phyloP scores from a whole-genome alignment of 2,329 filamentous ascomycete genomes.

The Colletotrichum somersetense region DNA sequence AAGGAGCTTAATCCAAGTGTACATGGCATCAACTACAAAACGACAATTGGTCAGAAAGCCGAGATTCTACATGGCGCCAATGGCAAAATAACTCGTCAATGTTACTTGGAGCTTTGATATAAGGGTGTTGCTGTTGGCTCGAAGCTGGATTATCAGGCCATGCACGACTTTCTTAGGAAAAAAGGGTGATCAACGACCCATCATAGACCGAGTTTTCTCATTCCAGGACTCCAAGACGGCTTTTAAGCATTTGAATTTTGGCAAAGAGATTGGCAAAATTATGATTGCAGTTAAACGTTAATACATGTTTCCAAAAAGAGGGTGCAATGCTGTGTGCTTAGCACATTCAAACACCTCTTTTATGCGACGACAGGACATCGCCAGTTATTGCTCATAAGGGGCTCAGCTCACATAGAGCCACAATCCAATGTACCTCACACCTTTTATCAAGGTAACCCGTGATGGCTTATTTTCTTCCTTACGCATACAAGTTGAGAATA shows the following conservation, averaged over 20 bases:
- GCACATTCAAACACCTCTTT: too few species aligned
- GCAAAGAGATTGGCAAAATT: constrained; percentile 28
- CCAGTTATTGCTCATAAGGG: too few species aligned
- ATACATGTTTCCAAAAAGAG: background rate
- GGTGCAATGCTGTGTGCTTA: background rate
- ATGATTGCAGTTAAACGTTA: constrained; percentile 18
- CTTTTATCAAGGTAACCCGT: too few species aligned
- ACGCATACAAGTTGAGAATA: too few species aligned
- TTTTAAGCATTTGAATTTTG: constrained; percentile 25
- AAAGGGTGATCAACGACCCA: background rate
- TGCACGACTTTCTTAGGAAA: background rate
- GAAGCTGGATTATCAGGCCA: constrained; percentile 9
- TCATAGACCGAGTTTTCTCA: constrained; percentile 20
- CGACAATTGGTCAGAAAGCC: constrained; percentile 35
- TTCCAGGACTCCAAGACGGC: constrained; percentile 25
- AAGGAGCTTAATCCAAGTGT: constrained; percentile 43
- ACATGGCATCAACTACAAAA: constrained; percentile 46
- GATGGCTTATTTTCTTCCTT: too few species aligned
- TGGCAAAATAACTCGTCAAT: constrained; percentile 1
- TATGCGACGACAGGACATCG: too few species aligned
- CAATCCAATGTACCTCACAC: too few species aligned
- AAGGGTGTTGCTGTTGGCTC: constrained; percentile 25
- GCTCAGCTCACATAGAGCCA: too few species aligned
- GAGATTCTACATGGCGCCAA: constrained; percentile 44
- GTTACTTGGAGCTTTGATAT: too few species aligned